Base-by-base conservation (phyloP, 768 basidiomycete genomes). In the Lentinula lateritia region DNA sequence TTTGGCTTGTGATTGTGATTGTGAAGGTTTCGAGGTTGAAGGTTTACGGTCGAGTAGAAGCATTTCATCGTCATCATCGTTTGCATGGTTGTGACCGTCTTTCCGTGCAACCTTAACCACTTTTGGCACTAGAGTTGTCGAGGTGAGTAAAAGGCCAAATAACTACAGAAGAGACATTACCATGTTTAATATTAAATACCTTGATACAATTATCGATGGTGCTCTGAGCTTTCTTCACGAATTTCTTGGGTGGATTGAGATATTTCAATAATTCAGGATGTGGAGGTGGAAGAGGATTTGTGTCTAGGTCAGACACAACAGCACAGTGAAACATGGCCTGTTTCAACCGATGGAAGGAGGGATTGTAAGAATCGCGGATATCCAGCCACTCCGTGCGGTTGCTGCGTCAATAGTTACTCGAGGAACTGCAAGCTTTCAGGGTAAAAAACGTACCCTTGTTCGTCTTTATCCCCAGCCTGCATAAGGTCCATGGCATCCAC, bases 271-370 rank as follows among this genome's bases (percentile, higher is more conserved):
- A 78, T 60, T 92, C 92, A 1, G 88, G 88, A 72, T 97, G 93
- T 1, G 93, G 91, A 2, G 92, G 91, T 1, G 90, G 88, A 8
- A 96, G 80, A 0, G 93, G 93, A 60, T 92, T 79, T 6, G 78
- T 78, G 20, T 78, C 72, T n/a, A 95, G 72, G 69, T 97, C 91
- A 2, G 83, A 75, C 18, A 89, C 86, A 9, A 93, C 80, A 1
- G 93, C 93, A 55, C 83, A 83, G 69, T 97, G 95, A 73, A 96
- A 92, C 67, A 94, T 85, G 12, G 95, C 95, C 76, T 97, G 94
- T 71, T 95, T 96, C 61, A 88, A 82, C 56, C 95, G 87, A 68
- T 99, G 95, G 36, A 97, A 79, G 3, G 91, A 84, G 1, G 96
- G 95, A 67, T 96, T 97, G 72, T 84, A 97, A 1, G 95, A 92